Percentiles rank a stretch among this genome's conserved stretches.
Evolutionary conservation across 2,329 filamentous ascomycete species (phyloP).

Genomic region (Stemphylium beticola): DNA sequence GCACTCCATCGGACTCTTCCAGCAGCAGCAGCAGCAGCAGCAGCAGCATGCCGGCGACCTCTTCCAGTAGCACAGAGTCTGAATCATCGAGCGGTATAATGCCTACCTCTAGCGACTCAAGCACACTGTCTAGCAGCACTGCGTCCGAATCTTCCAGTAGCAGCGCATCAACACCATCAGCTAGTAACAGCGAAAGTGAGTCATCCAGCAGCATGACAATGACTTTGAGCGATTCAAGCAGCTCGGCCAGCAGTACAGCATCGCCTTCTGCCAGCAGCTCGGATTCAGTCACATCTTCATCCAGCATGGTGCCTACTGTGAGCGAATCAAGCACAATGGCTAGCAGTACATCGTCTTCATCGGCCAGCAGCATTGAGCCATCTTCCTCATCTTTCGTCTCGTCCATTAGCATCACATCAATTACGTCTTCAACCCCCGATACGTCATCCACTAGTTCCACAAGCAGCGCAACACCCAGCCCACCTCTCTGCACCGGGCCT

Average conservation of each 20-base stretch:
- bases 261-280: conserved; percentile 1
- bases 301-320: neutral
- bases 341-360: conserved; percentile 2
- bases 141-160: neutral
- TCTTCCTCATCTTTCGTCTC: neutral
- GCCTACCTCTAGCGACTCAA: neutral
- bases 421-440: conserved; percentile 2
- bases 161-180: neutral
- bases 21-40: conserved; percentile 2
- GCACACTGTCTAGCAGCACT: neutral
- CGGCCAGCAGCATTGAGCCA: neutral
- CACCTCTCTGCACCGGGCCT: conserved; percentile 20
- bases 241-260: neutral
- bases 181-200: neutral
- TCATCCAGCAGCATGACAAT: too few species aligned
- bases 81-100: conserved; percentile 1
- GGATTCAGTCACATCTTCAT: neutral
- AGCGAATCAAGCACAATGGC: neutral
- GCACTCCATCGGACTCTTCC: neutral
- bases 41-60: neutral
- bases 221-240: neutral
- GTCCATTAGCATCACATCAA: conserved; percentile 1
- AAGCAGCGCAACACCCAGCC: conserved; percentile 5
- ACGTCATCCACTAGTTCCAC: conserved; percentile 2
- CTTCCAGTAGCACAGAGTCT: neutral